Base-by-base conservation (phyloP, 345 rosid species). In the Hibiscus trionum region DNA sequence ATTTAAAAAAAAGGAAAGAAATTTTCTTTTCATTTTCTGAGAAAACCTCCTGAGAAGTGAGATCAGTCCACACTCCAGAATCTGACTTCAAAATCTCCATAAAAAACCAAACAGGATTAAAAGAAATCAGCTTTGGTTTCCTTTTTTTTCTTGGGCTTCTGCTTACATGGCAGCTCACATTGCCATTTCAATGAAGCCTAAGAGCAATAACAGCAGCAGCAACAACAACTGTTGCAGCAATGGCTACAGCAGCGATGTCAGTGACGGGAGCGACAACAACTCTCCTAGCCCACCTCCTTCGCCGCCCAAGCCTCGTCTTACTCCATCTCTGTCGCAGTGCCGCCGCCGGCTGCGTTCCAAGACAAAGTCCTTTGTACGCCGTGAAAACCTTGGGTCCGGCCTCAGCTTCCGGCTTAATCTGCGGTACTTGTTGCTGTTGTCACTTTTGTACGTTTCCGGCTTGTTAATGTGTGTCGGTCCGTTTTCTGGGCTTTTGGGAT, bases 391-490 rank as follows among this genome's bases (percentile, higher is more conserved):
- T 17, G 53, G 71, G 66, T 77, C 79, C 62, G 82, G 85, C 59
- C 59, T 84, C n/a, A 80, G 81, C 73, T 77, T 84, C 84, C 87
- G 96, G 60, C 72, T 88, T 73, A 87, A 85, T 67, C 77, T 86
- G 24, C 86, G 90, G 53, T 91, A 80, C 85, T 73, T 94, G 81
- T 66, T 81, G 74, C 67, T 88, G 29, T 78, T 94, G 58, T 85
- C 88, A 4, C 70, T 90, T 73, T 74, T 91, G 76, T 94, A 94
- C 79, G 68, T 93, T 75, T 85, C 85, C 29, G 96, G 90, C 9
- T 76, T 94, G 78, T 74, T 91, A 75, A 80, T 90, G 90, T 94
- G 95, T 61, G 88, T 90, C 68, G 93, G 95, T 44, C 97, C 94
- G 31, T 83, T 91, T 80, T 85, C 97, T 9, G 83, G 85, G 16